Conservation (phyloP, 345 rosid species). For the Arabidopsis thaliana region DNA sequence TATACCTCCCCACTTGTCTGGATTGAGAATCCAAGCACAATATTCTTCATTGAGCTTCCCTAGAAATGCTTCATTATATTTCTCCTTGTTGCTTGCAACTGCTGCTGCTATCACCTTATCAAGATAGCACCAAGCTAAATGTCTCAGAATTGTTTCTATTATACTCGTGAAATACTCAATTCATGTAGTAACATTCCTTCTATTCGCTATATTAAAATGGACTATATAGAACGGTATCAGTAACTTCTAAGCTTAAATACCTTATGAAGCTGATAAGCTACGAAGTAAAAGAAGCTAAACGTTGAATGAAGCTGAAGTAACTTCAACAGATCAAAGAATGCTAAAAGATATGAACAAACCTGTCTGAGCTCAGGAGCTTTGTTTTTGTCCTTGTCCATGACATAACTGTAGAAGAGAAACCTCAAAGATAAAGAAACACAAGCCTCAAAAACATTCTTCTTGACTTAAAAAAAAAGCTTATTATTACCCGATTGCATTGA, state of each 20-base stretch:
- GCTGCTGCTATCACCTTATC: conserved; percentile 87
- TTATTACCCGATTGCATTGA: conserved; percentile 86
- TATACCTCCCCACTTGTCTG: conserved; percentile 98
- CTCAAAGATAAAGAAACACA: neutral
- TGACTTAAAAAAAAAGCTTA: conserved; percentile 24
- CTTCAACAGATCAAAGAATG: conserved; percentile 14
- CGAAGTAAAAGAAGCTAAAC: conserved; percentile 21
- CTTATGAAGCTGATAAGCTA: neutral
- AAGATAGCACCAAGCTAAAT: conserved; percentile 22
- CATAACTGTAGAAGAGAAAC: conserved; percentile 59
- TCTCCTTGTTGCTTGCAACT: conserved; percentile 74
- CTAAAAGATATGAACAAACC: conserved; percentile 46
- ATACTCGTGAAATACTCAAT: neutral
- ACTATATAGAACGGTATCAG: neutral
- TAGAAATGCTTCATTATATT: conserved; percentile 88
- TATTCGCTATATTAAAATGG: neutral
- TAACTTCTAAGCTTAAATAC: neutral
- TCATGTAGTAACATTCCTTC: conserved; percentile 7
- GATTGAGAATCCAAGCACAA: conserved; percentile 88
- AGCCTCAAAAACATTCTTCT: conserved; percentile 12
- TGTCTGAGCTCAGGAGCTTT: conserved; percentile 66
- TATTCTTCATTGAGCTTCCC: conserved; percentile 79
- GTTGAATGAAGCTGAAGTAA: neutral
- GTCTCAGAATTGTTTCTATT: neutral
- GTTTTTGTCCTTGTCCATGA: conserved; percentile 81